Evolutionary conservation across 2,329 filamentous ascomycete species (phyloP).

Genomic region (Ilyonectria robusta): DNA sequence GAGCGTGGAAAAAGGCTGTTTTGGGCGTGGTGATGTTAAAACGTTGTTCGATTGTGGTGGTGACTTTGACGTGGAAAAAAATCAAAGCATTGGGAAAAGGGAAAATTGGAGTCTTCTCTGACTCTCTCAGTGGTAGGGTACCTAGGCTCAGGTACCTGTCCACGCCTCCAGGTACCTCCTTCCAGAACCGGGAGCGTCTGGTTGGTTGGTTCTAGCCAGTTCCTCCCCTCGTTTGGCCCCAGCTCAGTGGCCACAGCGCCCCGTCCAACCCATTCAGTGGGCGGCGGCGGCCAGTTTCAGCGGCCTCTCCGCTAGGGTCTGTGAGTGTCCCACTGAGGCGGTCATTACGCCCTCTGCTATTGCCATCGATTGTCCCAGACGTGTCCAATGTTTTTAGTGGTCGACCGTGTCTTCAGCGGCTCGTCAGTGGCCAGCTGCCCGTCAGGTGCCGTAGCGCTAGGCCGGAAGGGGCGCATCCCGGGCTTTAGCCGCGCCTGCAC

Average conservation of each 20-base stretch:
- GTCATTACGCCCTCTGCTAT: background rate
- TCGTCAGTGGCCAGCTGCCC: constrained; percentile 33
- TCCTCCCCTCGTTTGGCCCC: constrained; percentile 15
- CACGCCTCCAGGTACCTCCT: constrained; percentile 7
- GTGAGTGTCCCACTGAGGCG: constrained; percentile 17
- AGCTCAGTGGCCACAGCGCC: constrained; percentile 13
- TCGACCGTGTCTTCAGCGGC: constrained; percentile 20
- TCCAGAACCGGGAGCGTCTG: background rate
- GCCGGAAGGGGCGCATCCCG: constrained; percentile 41
- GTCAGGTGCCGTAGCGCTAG: constrained; percentile 35
- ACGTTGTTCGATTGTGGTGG: constrained; percentile 47
- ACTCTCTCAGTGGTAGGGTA: constrained; percentile 19
- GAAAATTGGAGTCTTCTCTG: constrained; percentile 50
- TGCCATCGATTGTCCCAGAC: background rate
- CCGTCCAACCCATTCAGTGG: background rate
- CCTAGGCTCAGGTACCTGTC: constrained; percentile 2
- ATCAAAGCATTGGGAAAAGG: constrained; percentile 50
- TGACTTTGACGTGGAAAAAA: constrained; percentile 52
- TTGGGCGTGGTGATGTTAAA: constrained; percentile 36
- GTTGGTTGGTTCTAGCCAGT: constrained; percentile 3
- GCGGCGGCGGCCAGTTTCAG: constrained; percentile 16
- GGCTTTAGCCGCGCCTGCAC: constrained; percentile 48
- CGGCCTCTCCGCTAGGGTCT: constrained; percentile 23
- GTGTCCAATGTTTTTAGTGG: constrained; percentile 39
- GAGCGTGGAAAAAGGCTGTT: constrained; percentile 26